These are phyloP conservation scores for Aspergillus unguis DNA, from an alignment of 2,329 filamentous ascomycete species.

Conservation along the genomic window DNA sequence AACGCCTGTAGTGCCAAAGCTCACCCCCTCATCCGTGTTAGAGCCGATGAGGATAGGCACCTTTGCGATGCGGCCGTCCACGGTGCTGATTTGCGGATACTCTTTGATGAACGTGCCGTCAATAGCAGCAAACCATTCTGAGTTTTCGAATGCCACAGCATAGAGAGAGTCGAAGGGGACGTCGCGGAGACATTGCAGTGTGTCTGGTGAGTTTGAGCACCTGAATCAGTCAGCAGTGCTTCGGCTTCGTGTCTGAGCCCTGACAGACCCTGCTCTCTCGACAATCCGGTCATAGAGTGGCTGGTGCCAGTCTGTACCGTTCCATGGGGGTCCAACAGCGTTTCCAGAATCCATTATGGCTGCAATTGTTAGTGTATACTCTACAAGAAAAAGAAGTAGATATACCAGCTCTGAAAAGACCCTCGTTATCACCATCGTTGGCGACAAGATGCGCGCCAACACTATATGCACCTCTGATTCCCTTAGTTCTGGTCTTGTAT, in stretches of 20 bases:
- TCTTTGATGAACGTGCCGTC: conserved; percentile 57
- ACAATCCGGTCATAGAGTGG: conserved; percentile 33
- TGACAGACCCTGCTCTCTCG: conserved; percentile 22
- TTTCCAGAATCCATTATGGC: conserved; percentile 34
- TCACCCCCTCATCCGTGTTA: conserved; percentile 64
- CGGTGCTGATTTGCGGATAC: conserved; percentile 54
- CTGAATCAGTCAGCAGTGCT: conserved; percentile 12
- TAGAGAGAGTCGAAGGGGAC: conserved; percentile 26
- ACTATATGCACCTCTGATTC: conserved; percentile 30
- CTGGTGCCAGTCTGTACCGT: conserved; percentile 33
- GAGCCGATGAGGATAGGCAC: conserved; percentile 62
- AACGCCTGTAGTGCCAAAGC: conserved; percentile 52
- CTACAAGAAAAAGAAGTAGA: no score
- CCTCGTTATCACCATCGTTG: conserved; percentile 29
- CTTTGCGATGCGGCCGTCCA: conserved; percentile 56
- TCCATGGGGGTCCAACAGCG: conserved; percentile 31
- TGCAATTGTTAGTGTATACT: conserved; percentile 2
- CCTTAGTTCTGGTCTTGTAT: neutral
- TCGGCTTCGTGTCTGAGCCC: neutral
- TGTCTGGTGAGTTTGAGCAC: conserved; percentile 24
- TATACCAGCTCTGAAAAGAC: conserved; percentile 30
- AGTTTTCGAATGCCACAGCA: conserved; percentile 21
- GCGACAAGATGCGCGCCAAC: conserved; percentile 31
- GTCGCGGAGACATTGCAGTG: conserved; percentile 30
- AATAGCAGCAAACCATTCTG: conserved; percentile 43